Evolutionary conservation across 768 basidiomycete species (phyloP).

Genomic region (Lentinula raphanica): DNA sequence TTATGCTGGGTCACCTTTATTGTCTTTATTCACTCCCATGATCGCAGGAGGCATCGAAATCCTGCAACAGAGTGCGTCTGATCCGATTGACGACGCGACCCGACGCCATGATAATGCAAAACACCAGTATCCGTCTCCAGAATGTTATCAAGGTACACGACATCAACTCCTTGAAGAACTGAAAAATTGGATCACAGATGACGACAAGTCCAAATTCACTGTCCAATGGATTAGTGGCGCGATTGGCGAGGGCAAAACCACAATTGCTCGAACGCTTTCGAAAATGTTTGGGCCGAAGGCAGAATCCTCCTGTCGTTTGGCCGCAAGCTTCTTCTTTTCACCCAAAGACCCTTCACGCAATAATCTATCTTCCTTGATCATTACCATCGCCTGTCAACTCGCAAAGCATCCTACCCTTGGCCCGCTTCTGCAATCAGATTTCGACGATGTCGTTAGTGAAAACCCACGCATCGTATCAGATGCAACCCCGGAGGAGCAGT

Average conservation of each 20-base stretch:
- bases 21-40: too few species aligned
- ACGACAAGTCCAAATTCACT: neutral
- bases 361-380: constrained; percentile 22
- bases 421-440: constrained; percentile 5
- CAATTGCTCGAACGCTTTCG: constrained; percentile 26
- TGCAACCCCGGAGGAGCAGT: constrained; percentile 14
- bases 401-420: constrained; percentile 10
- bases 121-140: constrained; percentile 1
- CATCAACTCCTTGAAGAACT: neutral
- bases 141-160: constrained; percentile 1
- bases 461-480: neutral
- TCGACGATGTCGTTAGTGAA: neutral
- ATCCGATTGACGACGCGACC: neutral
- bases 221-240: constrained; percentile 31
- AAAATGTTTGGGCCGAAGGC: neutral
- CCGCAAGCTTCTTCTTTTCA: constrained; percentile 27
- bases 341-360: constrained; percentile 20
- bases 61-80: neutral
- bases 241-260: constrained; percentile 29
- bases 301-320: constrained; percentile 14
- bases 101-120: neutral
- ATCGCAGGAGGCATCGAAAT: neutral
- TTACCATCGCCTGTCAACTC: constrained; percentile 29
- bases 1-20: too few species aligned
- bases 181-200: neutral